Conservation (phyloP, 1,284 basidiomycete species). For the Kalmanozyma brasiliensis region DNA sequence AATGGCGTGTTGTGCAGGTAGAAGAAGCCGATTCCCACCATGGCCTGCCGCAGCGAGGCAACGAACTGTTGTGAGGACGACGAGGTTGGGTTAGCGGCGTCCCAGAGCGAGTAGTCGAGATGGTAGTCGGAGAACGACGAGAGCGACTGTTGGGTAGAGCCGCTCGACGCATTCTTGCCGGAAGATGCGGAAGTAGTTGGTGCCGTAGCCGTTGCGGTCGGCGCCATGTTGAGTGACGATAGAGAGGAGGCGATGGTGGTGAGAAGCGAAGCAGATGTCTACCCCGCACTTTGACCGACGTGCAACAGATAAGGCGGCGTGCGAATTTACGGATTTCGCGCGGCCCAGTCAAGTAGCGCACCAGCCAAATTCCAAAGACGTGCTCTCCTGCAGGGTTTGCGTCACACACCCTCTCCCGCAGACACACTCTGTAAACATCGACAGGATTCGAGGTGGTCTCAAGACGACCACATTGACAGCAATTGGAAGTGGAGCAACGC, state of each 20-base stretch:
- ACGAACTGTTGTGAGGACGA: constrained; percentile 33
- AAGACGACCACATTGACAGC: no score
- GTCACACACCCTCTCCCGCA: constrained; percentile 8
- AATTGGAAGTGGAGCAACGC: no score
- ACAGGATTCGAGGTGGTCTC: not conserved
- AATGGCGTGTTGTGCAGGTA: constrained; percentile 53
- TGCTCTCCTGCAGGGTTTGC: constrained; percentile 31
- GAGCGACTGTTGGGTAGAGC: constrained; percentile 26
- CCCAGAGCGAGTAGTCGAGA: constrained; percentile 42
- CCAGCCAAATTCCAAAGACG: constrained; percentile 6
- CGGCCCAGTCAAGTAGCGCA: constrained; percentile 28
- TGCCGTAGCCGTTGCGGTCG: constrained; percentile 9
- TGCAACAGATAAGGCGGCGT: not conserved
- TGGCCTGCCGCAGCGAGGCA: constrained; percentile 32
- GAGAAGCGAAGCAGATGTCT: not conserved
- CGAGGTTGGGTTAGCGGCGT: constrained; percentile 11
- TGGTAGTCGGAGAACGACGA: constrained; percentile 32
- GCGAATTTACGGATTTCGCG: constrained; percentile 5
- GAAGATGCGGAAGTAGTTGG: not conserved
- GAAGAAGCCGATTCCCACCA: constrained; percentile 59
- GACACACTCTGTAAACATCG: not conserved
- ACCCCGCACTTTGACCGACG: constrained; percentile 10
- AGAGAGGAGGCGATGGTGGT: not conserved
- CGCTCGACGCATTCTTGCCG: not conserved
- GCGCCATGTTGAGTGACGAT: constrained; percentile 13